A percentile compares a stretch with the other conserved stretches of the same genome.
phyloP scores from a whole-genome alignment of 257 asterid genomes.

The Perilla frutescens region DNA sequence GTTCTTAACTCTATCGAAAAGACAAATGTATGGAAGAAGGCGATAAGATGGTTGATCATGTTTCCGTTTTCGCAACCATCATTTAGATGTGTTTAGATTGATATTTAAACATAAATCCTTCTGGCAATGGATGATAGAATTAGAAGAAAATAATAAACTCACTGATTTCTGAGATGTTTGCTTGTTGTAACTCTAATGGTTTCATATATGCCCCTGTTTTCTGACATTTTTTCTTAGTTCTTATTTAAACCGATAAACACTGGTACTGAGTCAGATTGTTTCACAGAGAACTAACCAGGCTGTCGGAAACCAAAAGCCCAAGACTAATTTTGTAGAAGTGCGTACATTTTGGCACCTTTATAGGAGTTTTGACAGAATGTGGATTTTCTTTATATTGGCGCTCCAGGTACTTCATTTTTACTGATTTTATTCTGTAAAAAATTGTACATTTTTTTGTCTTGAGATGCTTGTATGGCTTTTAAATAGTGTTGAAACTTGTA shows the following conservation, averaged over 20 bases:
- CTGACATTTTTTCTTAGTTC: neutral
- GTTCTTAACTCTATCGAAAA: too few species aligned
- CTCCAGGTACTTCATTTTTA: slow-evolving; percentile 70
- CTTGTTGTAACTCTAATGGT: neutral
- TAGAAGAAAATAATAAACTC: neutral
- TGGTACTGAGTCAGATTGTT: slow-evolving; percentile 38
- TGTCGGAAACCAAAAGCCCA: slow-evolving; percentile 80
- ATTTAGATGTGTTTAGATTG: neutral
- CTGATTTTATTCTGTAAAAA: neutral
- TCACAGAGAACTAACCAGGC: slow-evolving; percentile 62
- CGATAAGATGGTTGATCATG: too few species aligned
- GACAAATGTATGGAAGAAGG: too few species aligned
- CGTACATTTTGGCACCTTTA: slow-evolving; percentile 91
- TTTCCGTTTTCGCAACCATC: too few species aligned
- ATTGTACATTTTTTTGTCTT: slow-evolving; percentile 1
- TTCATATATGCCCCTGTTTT: slow-evolving; percentile 27
- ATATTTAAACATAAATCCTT: neutral
- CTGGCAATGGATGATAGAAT: neutral
- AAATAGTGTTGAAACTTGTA: neutral
- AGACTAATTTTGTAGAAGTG: slow-evolving; percentile 93
- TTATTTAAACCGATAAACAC: neutral
- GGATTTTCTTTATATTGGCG: slow-evolving; percentile 91
- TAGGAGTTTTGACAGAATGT: slow-evolving; percentile 73
- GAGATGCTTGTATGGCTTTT: slow-evolving; percentile 12
- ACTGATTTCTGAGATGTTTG: slow-evolving; percentile 19